Base-by-base conservation (phyloP, 2,329 filamentous ascomycete genomes). In the Exophiala aquamarina region DNA sequence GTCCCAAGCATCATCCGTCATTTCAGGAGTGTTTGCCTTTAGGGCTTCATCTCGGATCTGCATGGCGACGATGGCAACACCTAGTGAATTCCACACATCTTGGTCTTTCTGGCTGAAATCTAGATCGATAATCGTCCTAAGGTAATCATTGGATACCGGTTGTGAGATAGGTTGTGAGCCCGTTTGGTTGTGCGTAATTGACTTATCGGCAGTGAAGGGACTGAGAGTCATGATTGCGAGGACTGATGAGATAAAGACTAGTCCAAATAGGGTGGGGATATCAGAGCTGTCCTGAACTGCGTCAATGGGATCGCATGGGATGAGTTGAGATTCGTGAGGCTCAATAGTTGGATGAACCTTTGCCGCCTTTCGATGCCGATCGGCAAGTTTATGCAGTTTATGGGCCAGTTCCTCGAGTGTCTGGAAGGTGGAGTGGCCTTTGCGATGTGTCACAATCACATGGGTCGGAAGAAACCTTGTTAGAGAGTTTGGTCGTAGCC, bases 21-120 rank as follows among this genome's bases (percentile, higher is more conserved):
- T 38, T 11, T 3, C 34, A 28, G 19, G 44, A 20, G 14, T 20
- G 28, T 49, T 51, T 17, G 39, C 50, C 36, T 52, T 53, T 8
- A 51, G 29, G 13, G 50, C 50, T 36, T 53, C 54, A 49, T 76
- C 74, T 4, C 78, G 70, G 43, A 74, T 71, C 59, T 79, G 74
- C 51, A 78, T 70, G 9, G 79, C 67, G 4, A 78, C 65, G 47
- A 83, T 78, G 0, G 79, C 76, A 40, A 83, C 55, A 0, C 78
- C 77, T 3, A 83, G 65, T 3, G 74, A 70, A 57, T 81, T 81
- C 80, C 80, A 84, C 2, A 82, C 78, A 58, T 83, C 80, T 49
- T 77, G 75, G 1, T 71, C 71, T 7, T 63, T 60, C 34, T 78
- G 70, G 3, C 68, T 69, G 45, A 81, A 73, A 58, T 83, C 74